Evolutionary conservation across 768 basidiomycete species (phyloP), one percentile per base, ranked within the genome.

Genomic region (Auricularia sp.): DNA sequence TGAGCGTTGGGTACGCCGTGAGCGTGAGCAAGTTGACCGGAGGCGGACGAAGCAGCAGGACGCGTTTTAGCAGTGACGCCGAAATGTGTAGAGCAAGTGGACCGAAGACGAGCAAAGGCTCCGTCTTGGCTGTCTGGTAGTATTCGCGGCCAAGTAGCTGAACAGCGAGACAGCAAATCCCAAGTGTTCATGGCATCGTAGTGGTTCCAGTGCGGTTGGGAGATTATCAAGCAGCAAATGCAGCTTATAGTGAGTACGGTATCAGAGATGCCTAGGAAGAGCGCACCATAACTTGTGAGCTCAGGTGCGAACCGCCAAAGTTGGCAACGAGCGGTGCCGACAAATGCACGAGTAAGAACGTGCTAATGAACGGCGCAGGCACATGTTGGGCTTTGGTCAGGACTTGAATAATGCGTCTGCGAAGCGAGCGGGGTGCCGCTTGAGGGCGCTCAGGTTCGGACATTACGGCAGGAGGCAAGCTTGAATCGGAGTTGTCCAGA

Each of bases 91-190:
- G 70, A 36, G 76, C 75, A n/a, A 95, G 74, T 0, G 92, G 91
- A 1, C 77, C 75, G 36, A 89, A 76, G 10, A 93, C 77, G 12
- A 93, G 82, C 53, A 83, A 82, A 47, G 79, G 83, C 73, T 94
- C 91, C 23, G 70, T 68, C 62, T 86, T 79, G 0, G 75, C 64
- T 0, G 87, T 88, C 71, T 93, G 90, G 73, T 95, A 94, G 74
- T 91, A 92, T 74, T 92, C 91, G 62, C 91, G 77, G 10, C 91
- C 90, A 12, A 95, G 78, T 54, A 94, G 77, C 90, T 93, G 68
- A 8, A 53, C 18, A 42, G 21, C 61, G 42, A 54, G 54, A 39
- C 23, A 44, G 23, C 10, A n/a, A 29, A 29, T 29, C 29, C 29
- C 29, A 29, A 29, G 29, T 29, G 29, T 29, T 29, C 29, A 29